Percentiles rank a stretch among this genome's conserved stretches.
Conservation (phyloP, 805 yeast genomes). For the Yamadazyma scolyti region DNA sequence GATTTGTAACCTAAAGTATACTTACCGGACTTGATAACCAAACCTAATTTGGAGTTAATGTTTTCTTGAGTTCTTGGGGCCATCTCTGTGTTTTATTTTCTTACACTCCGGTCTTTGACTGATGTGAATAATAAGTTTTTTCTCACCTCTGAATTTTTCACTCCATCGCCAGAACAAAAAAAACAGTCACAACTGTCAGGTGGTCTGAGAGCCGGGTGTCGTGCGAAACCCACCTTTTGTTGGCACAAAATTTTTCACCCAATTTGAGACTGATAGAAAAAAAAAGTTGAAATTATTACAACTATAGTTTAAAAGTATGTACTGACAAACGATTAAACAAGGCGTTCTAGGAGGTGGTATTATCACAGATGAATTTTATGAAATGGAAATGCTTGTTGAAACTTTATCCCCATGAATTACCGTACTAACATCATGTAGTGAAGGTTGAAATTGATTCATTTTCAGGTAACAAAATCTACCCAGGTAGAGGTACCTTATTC, state of each 20-base stretch:
- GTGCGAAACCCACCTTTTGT: conserved; percentile 2
- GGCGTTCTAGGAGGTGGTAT: too few relatives aligned
- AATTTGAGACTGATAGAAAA: too few relatives aligned
- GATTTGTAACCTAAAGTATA: conserved; percentile 99
- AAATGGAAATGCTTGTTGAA: not conserved
- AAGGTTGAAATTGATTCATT: conserved; percentile 99
- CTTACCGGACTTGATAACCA: conserved; percentile 98
- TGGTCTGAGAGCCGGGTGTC: conserved; percentile 3
- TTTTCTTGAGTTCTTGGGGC: conserved; percentile 98
- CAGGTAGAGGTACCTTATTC: conserved; percentile 99
- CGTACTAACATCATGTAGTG: conserved; percentile 53
- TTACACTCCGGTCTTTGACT: conserved; percentile 84
- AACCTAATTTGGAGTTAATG: conserved; percentile 97
- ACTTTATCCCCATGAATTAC: not conserved
- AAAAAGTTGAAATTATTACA: too few relatives aligned
- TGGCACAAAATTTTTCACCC: conserved; percentile 2
- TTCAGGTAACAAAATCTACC: conserved; percentile 99
- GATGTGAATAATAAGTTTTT: conserved; percentile 7
- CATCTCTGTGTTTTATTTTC: conserved; percentile 83
- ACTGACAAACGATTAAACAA: too few relatives aligned
- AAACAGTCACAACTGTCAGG: conserved; percentile 10
- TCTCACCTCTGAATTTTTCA: conserved; percentile 1
- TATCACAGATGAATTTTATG: not conserved
- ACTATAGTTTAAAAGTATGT: too few relatives aligned
- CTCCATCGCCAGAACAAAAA: conserved; percentile 1